Percentiles rank a stretch among this genome's conserved stretches.
These are phyloP conservation scores for Dalbergia cultrata DNA, from an alignment of 306 rosid genomes.

Conservation along the genomic window DNA sequence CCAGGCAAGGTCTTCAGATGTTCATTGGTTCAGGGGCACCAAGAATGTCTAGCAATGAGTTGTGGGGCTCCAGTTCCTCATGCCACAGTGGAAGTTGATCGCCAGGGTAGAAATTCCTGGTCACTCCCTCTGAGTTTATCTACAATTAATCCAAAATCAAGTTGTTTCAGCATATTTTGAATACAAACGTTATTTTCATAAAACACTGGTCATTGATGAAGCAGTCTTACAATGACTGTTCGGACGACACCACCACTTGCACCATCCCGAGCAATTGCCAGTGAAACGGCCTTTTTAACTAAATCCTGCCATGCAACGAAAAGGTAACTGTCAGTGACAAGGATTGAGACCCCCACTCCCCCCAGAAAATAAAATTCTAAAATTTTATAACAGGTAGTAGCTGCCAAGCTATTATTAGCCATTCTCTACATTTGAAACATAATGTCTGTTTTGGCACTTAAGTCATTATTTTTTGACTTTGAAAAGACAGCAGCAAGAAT, in stretches of 20 bases:
- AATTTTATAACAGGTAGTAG: background rate
- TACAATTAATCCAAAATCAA: slow-evolving; percentile 49
- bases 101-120: slow-evolving; percentile 80
- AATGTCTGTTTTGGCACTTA: background rate
- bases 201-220: background rate
- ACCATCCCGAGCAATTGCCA: slow-evolving; percentile 97
- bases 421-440: slow-evolving; percentile 15
- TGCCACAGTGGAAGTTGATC: slow-evolving; percentile 92
- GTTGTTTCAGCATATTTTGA: slow-evolving; percentile 11
- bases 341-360: background rate
- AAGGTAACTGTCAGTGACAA: slow-evolving; percentile 19
- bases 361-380: background rate
- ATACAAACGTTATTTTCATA: background rate
- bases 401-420: background rate
- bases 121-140: slow-evolving; percentile 95
- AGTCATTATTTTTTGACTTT: slow-evolving; percentile 6
- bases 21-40: slow-evolving; percentile 84
- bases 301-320: slow-evolving; percentile 63
- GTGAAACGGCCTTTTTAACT: slow-evolving; percentile 93
- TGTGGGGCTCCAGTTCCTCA: slow-evolving; percentile 86
- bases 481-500: slow-evolving; percentile 26
- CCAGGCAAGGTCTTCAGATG: slow-evolving; percentile 55
- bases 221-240: slow-evolving; percentile 78
- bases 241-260: slow-evolving; percentile 99
- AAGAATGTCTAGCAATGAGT: slow-evolving; percentile 79